Evolutionary conservation across 1,284 basidiomycete species (phyloP).

Genomic region (Gomphus bonarii): DNA sequence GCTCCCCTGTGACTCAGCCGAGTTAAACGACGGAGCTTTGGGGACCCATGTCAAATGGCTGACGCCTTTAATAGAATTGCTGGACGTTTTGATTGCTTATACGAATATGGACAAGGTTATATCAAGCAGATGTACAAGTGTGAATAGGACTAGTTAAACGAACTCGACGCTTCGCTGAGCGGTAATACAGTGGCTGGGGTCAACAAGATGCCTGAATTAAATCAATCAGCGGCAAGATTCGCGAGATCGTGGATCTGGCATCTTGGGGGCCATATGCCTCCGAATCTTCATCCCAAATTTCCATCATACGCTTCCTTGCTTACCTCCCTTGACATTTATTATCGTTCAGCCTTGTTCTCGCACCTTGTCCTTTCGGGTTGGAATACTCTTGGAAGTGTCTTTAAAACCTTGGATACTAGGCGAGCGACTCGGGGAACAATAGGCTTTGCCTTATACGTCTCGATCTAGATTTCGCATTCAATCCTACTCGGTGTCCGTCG

Average conservation of each 20-base stretch:
- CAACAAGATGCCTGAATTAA: neutral
- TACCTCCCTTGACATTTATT: too few species aligned
- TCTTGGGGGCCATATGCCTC: neutral
- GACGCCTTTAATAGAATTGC: neutral
- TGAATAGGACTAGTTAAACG: neutral
- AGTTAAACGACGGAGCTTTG: constrained; percentile 5
- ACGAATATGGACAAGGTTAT: neutral
- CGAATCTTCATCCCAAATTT: too few species aligned
- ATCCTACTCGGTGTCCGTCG: neutral
- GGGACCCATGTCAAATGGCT: neutral
- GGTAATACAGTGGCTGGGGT: neutral
- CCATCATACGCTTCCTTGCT: neutral
- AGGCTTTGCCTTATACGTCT: neutral
- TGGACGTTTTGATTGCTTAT: neutral
- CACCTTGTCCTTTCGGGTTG: neutral
- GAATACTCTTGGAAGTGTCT: neutral
- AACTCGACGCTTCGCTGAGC: neutral
- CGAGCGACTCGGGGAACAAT: neutral
- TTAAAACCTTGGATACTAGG: neutral
- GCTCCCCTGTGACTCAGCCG: neutral
- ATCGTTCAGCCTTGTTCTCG: neutral
- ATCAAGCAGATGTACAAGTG: neutral
- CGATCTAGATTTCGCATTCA: neutral
- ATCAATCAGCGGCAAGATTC: neutral
- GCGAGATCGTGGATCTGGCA: neutral